Percentiles rank a stretch among this genome's conserved stretches.
phyloP scores from a whole-genome alignment of 2,329 filamentous ascomycete genomes.

The Ascochyta pisi region DNA sequence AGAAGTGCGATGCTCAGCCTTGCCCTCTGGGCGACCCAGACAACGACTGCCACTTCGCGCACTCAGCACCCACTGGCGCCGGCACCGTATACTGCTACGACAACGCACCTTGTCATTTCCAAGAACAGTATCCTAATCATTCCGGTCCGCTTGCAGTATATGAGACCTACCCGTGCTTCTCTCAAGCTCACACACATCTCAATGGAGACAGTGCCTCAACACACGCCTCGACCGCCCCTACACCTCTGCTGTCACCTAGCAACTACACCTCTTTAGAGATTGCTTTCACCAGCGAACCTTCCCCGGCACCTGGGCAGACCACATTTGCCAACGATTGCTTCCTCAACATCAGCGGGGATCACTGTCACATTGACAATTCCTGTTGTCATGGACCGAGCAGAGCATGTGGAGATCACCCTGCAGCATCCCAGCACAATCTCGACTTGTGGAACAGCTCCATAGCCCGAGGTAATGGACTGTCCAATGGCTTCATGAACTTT shows the following conservation, averaged over 20 bases:
- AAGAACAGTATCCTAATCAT: slow-evolving; percentile 35
- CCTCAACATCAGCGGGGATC: slow-evolving; percentile 39
- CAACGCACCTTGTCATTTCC: slow-evolving; percentile 44
- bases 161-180: slow-evolving; percentile 43
- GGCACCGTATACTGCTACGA: slow-evolving; percentile 48
- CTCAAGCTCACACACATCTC: slow-evolving; percentile 30
- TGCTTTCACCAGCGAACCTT: slow-evolving; percentile 36
- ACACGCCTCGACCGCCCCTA: slow-evolving; percentile 35
- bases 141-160: slow-evolving; percentile 32
- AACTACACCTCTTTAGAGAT: slow-evolving; percentile 44
- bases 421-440: slow-evolving; percentile 33
- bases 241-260: slow-evolving; percentile 41
- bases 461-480: slow-evolving; percentile 35
- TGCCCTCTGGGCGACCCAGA: slow-evolving; percentile 41
- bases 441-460: slow-evolving; percentile 39
- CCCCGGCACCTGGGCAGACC: slow-evolving; percentile 29
- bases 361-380: slow-evolving; percentile 47
- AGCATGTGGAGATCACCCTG: slow-evolving; percentile 39
- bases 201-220: slow-evolving; percentile 27
- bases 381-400: slow-evolving; percentile 43
- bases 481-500: slow-evolving; percentile 35
- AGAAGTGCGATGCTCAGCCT: slow-evolving; percentile 41
- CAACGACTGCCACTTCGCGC: slow-evolving; percentile 43
- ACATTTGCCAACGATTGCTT: slow-evolving; percentile 33
- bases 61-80: slow-evolving; percentile 38